A percentile compares a stretch with the other conserved stretches of the same genome.
Evolutionary conservation across 169 alveolate species (phyloP).

Genomic region (Eimeria praecox): DNA sequence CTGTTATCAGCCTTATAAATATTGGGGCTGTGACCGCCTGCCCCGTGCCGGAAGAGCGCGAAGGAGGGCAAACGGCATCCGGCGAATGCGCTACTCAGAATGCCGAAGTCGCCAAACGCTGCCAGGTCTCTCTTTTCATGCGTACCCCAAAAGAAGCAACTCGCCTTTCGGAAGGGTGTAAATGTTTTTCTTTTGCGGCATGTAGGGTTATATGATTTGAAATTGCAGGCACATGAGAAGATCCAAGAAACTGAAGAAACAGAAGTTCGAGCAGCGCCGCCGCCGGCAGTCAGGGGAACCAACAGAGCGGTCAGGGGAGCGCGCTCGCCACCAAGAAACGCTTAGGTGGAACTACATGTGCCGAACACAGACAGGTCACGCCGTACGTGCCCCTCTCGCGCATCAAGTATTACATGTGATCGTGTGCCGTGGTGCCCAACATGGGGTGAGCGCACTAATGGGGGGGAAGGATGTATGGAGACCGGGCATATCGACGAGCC

Average conservation of each 20-base stretch:
- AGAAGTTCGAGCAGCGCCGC: neutral
- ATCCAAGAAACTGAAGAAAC: neutral
- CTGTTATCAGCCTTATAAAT: neutral
- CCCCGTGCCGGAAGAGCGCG: neutral
- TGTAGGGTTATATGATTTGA: neutral
- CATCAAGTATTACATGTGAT: too few species aligned
- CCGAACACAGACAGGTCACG: neutral
- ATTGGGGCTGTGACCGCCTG: neutral
- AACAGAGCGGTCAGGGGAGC: too few species aligned
- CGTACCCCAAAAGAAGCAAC: neutral
- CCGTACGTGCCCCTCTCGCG: neutral
- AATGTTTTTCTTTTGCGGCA: neutral
- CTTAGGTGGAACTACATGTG: neutral
- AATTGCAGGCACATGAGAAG: neutral
- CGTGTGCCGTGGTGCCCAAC: neutral
- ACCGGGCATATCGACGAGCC: neutral
- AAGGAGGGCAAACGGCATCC: neutral
- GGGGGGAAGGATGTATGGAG: neutral
- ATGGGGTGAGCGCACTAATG: neutral
- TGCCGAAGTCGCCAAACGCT: neutral
- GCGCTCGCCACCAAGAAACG: too few species aligned
- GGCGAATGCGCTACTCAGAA: neutral
- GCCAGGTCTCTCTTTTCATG: neutral
- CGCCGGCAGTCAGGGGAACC: too few species aligned
- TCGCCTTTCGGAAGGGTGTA: neutral